Base-by-base conservation (phyloP, 768 basidiomycete genomes). In the Chalciporus pseudorubinellus region DNA sequence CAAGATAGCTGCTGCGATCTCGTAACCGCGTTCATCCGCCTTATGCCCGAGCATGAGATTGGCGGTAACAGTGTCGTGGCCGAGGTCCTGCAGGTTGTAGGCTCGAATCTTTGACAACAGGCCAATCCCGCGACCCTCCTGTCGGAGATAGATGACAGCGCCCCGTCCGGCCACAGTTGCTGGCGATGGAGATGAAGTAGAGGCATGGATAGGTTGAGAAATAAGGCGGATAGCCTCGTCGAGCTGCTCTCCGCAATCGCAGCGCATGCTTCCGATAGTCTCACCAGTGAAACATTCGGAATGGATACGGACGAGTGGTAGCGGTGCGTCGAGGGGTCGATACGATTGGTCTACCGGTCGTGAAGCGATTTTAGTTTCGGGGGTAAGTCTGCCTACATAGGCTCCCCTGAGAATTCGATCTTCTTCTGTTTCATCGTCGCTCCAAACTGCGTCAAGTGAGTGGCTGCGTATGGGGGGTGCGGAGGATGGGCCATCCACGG, bases 271-370 rank as follows among this genome's bases (percentile, higher is more conserved):
- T 22, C 97, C 97, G 52, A 98, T 83, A 8, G 95, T 98, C 70
- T 98, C 97, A 24, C 97, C 97, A 0, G 97, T 99, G 72, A 93
- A 98, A 69, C 97, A 99, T 69, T 99, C 97, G 24, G 93, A 97
- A 70, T 99, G 97, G 45, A 99, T 92, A 34, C 97, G 85, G 39
- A 99, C 84, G 46, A 98, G 81, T 0, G 97, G 93, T 0, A 85
- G 71, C 1, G 88, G 88, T 31, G 85, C 65, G 50, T 74, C 59
- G 20, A 48, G 11, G 10, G 47, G 42, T 28, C 33, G 26, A 34
- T 47, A 46, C 22, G 57, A 54, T 48, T 56, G 54, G 28, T 50
- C 48, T 53, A 66, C 43, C n/a, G 70, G 62, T 45, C 65, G 65
- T 11, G 80, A 82, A 4, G 77, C 69, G 24, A 66, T 65, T 46